These are phyloP conservation scores for Phlyctochytrium bullatum DNA, from an alignment of 192 early-diverging fungal species.

Conservation along the genomic window DNA sequence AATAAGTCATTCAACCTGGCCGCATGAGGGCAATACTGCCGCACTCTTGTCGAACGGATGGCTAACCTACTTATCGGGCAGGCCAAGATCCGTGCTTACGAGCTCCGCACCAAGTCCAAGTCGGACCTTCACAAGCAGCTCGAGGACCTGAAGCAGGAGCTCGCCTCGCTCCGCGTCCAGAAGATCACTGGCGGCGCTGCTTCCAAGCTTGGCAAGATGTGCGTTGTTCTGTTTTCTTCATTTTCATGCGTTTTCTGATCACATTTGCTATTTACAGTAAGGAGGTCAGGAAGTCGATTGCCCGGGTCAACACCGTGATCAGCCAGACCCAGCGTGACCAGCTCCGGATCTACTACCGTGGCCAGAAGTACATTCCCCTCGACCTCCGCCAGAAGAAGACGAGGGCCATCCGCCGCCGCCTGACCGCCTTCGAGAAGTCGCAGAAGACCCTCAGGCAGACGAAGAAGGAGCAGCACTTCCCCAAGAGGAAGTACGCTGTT, in stretches of 20 bases:
- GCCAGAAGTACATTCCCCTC: constrained; percentile 93
- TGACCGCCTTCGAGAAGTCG: constrained; percentile 78
- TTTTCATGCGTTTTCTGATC: neutral
- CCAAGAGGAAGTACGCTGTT: constrained; percentile 76
- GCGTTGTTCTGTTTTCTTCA: constrained; percentile 26
- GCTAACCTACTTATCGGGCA: constrained; percentile 40
- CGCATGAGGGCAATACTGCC: too few species aligned
- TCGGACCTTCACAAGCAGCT: constrained; percentile 88
- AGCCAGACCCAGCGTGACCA: constrained; percentile 87
- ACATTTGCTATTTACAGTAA: constrained; percentile 49
- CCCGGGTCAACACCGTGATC: constrained; percentile 93
- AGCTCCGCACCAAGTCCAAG: constrained; percentile 94
- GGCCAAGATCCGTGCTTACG: constrained; percentile 87
- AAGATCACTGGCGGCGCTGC: constrained; percentile 80
- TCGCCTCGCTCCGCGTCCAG: constrained; percentile 89
- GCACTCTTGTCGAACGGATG: too few species aligned
- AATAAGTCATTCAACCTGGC: too few species aligned
- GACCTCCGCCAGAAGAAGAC: constrained; percentile 99
- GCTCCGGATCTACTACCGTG: constrained; percentile 86
- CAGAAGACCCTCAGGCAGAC: constrained; percentile 84
- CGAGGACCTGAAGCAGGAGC: constrained; percentile 93
- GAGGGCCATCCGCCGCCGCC: constrained; percentile 93
- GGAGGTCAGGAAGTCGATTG: constrained; percentile 90
- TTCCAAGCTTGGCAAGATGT: constrained; percentile 83
- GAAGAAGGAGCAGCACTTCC: constrained; percentile 89